Evolutionary conservation across 2,329 filamentous ascomycete genomes (phyloP).

Genomic region (Magnaporthiopsis poae): DNA sequence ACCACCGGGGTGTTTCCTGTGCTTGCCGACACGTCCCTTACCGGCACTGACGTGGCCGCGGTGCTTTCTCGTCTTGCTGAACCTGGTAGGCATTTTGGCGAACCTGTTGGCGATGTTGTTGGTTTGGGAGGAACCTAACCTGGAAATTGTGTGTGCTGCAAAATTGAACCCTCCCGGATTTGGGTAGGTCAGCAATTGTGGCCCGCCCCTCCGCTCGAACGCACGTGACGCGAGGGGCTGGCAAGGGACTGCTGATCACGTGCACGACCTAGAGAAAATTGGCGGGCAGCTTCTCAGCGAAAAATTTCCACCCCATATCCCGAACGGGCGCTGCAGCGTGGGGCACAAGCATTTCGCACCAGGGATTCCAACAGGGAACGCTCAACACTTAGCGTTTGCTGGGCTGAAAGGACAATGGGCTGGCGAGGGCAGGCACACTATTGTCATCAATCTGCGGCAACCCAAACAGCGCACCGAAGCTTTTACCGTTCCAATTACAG

Average conservation of each 20-base stretch:
- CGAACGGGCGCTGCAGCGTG: no score
- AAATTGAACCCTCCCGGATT: neutral
- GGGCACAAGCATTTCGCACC: no score
- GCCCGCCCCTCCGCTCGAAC: neutral
- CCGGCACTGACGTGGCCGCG: constrained; percentile 97
- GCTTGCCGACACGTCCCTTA: constrained; percentile 97
- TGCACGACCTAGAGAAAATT: neutral
- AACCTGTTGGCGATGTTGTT: constrained; percentile 13
- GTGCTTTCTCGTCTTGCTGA: constrained; percentile 70
- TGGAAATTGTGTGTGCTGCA: neutral
- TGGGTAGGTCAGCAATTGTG: neutral
- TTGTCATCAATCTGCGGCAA: no score
- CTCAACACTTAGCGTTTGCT: no score
- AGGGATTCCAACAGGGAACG: no score
- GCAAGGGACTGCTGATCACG: neutral
- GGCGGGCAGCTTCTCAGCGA: no score
- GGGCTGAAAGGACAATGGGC: no score
- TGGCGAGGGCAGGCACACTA: no score
- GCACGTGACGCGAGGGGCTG: neutral
- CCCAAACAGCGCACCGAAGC: no score
- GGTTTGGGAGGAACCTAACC: constrained; percentile 3
- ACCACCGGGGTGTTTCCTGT: constrained; percentile 82
- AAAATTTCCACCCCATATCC: no score
- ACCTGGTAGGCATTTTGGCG: constrained; percentile 52
- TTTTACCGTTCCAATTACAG: constrained; percentile 6